phyloP scores from a whole-genome alignment of 345 rosid genomes.

The Linum lewisii region DNA sequence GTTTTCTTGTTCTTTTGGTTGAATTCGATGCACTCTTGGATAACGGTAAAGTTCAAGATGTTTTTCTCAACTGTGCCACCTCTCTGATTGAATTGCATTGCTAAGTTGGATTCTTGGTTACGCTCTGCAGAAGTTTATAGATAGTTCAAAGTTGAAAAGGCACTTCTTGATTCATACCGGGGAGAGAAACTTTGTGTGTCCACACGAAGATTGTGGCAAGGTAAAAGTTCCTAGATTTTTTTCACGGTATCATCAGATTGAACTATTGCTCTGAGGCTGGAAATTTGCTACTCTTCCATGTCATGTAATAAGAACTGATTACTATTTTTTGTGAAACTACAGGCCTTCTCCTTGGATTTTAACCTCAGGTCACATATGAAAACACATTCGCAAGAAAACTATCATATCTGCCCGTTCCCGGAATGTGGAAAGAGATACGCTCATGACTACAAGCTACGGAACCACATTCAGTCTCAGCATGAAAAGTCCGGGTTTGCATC shows the following conservation, averaged over 20 bases:
- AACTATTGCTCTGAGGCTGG: too few relatives aligned
- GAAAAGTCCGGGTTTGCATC: slow-evolving; percentile 18
- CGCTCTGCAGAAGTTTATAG: slow-evolving; percentile 82
- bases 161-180: slow-evolving; percentile 94
- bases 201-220: slow-evolving; percentile 99
- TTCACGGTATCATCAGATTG: slow-evolving; percentile 3
- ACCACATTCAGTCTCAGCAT: slow-evolving; percentile 73
- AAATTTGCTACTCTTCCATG: too few relatives aligned
- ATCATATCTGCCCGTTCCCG: slow-evolving; percentile 79
- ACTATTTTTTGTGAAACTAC: slow-evolving; percentile 18
- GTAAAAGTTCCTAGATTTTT: slow-evolving; percentile 28
- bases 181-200: slow-evolving; percentile 72
- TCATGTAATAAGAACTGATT: not conserved
- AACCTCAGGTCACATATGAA: slow-evolving; percentile 97
- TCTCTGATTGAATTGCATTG: slow-evolving; percentile 2
- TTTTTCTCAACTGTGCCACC: too few relatives aligned
- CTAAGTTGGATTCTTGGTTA: slow-evolving; percentile 6
- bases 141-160: slow-evolving; percentile 95
- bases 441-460: slow-evolving; percentile 93
- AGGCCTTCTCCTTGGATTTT: slow-evolving; percentile 98
- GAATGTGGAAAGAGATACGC: slow-evolving; percentile 99
- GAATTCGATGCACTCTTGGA: not conserved
- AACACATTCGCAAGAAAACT: slow-evolving; percentile 97
- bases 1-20: not conserved
- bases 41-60: too few relatives aligned